Conservation (phyloP, 352 stramenopile genomes). For the Peronospora belbahrii region DNA sequence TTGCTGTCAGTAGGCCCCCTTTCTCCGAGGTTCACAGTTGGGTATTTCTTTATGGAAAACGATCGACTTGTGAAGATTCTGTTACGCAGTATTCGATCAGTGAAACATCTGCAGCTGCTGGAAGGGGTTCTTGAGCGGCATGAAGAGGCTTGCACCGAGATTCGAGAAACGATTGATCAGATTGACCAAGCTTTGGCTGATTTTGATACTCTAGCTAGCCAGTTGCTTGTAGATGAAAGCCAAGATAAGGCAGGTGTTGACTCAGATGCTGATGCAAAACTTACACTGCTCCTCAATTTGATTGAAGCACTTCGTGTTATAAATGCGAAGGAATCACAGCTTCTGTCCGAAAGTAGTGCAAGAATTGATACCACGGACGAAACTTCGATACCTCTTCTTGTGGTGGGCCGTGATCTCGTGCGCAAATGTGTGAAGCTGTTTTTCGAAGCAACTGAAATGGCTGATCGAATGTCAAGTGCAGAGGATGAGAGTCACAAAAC, state of each 20-base stretch:
- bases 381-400: slow-evolving; percentile 15
- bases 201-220: slow-evolving; percentile 15
- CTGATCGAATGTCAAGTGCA: slow-evolving; percentile 39
- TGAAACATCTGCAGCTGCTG: slow-evolving; percentile 42
- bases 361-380: background rate
- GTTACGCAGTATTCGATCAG: slow-evolving; percentile 53
- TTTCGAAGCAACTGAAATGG: slow-evolving; percentile 61
- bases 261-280: background rate
- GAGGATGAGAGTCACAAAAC: slow-evolving; percentile 6
- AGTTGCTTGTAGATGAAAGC: slow-evolving; percentile 4
- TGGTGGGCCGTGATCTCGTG: slow-evolving; percentile 29
- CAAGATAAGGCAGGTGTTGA: background rate
- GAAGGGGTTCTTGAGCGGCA: slow-evolving; percentile 44
- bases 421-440: slow-evolving; percentile 46
- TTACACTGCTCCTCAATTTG: slow-evolving; percentile 26
- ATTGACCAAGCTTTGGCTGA: slow-evolving; percentile 32
- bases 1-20: slow-evolving; percentile 2
- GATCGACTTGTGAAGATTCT: slow-evolving; percentile 68
- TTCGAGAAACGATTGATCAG: slow-evolving; percentile 25
- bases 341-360: background rate
- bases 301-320: slow-evolving; percentile 12
- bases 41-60: slow-evolving; percentile 64
- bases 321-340: slow-evolving; percentile 1
- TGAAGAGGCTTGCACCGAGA: slow-evolving; percentile 25
- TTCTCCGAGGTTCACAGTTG: background rate